phyloP scores from a whole-genome alignment of 2,329 filamentous ascomycete genomes.

The Pseudocercospora cruenta region DNA sequence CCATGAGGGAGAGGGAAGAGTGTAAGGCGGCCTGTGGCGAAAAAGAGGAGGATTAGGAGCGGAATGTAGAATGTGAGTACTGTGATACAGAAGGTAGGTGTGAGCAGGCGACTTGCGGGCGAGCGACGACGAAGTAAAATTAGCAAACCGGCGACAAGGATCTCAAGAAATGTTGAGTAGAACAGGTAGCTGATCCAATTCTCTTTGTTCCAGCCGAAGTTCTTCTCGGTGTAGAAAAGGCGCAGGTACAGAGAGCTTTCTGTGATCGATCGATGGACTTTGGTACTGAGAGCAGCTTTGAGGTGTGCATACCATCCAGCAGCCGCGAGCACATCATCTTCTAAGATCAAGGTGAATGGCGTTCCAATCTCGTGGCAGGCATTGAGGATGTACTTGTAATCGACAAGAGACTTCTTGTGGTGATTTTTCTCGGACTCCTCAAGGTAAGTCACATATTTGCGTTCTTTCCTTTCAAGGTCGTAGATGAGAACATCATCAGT shows the following conservation, averaged over 20 bases:
- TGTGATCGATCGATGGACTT: background rate
- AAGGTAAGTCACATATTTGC: constrained; percentile 42
- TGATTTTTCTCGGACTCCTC: constrained; percentile 33
- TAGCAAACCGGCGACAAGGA: constrained; percentile 5
- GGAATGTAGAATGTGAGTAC: constrained; percentile 30
- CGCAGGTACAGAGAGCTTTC: constrained; percentile 47
- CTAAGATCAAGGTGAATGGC: constrained; percentile 49
- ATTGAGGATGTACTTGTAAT: constrained; percentile 49
- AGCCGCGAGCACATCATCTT: constrained; percentile 53
- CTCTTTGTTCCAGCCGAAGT: constrained; percentile 52
- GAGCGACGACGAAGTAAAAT: constrained; percentile 9
- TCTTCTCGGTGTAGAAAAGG: constrained; percentile 52
- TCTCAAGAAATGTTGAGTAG: constrained; percentile 35
- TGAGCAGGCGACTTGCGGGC: constrained; percentile 16
- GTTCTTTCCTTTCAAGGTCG: constrained; percentile 38
- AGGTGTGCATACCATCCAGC: constrained; percentile 54
- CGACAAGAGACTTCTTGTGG: constrained; percentile 48
- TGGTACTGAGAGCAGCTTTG: constrained; percentile 19
- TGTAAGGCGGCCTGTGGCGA: constrained; percentile 46
- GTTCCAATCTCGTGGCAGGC: constrained; percentile 44
- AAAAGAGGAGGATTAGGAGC: constrained; percentile 43
- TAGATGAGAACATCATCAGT: constrained; percentile 50
- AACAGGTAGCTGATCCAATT: constrained; percentile 45
- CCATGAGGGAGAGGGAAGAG: constrained; percentile 43
- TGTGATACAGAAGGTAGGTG: constrained; percentile 33